Base-by-base conservation (phyloP, 768 basidiomycete genomes). In the Clitopilus hobsonii region DNA sequence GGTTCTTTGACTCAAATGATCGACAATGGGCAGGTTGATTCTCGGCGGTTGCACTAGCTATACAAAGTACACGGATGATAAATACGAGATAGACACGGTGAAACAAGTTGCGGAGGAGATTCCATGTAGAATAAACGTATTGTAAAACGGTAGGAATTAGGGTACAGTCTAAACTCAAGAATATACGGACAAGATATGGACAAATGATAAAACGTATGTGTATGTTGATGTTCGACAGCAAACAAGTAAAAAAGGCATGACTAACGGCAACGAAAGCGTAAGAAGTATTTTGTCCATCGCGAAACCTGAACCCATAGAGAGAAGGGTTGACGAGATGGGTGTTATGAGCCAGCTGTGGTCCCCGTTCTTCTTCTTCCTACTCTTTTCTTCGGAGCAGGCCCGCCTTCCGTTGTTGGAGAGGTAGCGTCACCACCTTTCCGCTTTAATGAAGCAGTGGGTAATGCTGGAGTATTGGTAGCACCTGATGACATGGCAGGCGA, bases 321-420 rank as follows among this genome's bases (percentile, higher is more conserved):
- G 58, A 56, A 59, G 54, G 55, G 59, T 65, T 60, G 52, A 66
- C 62, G 49, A 60, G 52, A 51, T 57, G 53, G 55, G 59, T 45
- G 50, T 28, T 23, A 24, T 53, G 24, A 64, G 67, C 74, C 78
- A 60, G 5, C 41, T 10, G 75, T 74, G 59, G 69, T 73, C 18
- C 76, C 80, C 67, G 83, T 79, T 62, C 75, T 74, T 61, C 84
- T 85, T 55, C 87, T 80, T 29, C 76, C 63, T 32, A n/a, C n/a
- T n/a, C 60, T 48, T 47, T 81, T 75, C 71, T 84, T 88, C 59
- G 73, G 60, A 30, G 76, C 67, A 32, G 75, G 80, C 57, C 77
- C 75, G 51, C 71, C 68, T 51, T 76, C 74, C 29, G 80, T 78
- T 41, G 86, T 83, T 23, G 85, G 83, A 18, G 77, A 67, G 13